These are phyloP conservation scores for Sungouiozyma intestinalis DNA, from an alignment of 805 yeast species.

Conservation along the genomic window DNA sequence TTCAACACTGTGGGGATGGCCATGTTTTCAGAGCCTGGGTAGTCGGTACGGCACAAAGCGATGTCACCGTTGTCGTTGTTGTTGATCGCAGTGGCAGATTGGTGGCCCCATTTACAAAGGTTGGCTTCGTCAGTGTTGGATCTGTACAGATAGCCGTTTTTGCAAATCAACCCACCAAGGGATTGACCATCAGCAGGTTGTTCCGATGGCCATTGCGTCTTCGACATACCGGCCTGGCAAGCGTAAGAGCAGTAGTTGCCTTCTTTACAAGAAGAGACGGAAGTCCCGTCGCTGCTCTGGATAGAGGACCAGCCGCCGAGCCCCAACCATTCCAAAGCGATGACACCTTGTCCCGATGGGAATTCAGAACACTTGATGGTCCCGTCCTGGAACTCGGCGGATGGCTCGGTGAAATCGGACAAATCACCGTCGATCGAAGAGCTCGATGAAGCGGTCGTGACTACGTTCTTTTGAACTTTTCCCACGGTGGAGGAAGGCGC, in stretches of 20 bases:
- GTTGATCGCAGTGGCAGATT: slow-evolving; percentile 58
- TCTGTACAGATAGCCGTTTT: slow-evolving; percentile 74
- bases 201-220: slow-evolving; percentile 89
- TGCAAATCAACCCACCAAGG: slow-evolving; percentile 86
- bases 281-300: slow-evolving; percentile 37
- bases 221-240: slow-evolving; percentile 97
- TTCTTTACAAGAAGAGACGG: slow-evolving; percentile 59
- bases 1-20: slow-evolving; percentile 78
- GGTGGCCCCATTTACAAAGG: slow-evolving; percentile 82
- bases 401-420: slow-evolving; percentile 43
- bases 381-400: slow-evolving; percentile 57
- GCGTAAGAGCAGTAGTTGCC: slow-evolving; percentile 96
- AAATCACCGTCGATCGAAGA: slow-evolving; percentile 45
- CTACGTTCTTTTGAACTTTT: slow-evolving; percentile 5
- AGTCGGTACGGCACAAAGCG: slow-evolving; percentile 95
- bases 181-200: slow-evolving; percentile 89
- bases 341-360: slow-evolving; percentile 69
- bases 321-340: slow-evolving; percentile 46
- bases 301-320: slow-evolving; percentile 41
- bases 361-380: slow-evolving; percentile 54
- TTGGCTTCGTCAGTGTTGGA: slow-evolving; percentile 54
- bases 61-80: slow-evolving; percentile 52
- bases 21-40: slow-evolving; percentile 99
- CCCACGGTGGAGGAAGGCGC: slow-evolving; percentile 15
- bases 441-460: slow-evolving; percentile 21